Evolutionary conservation across 202 grass and related monocot species (phyloP).

Genomic region (Panicum hallii): DNA sequence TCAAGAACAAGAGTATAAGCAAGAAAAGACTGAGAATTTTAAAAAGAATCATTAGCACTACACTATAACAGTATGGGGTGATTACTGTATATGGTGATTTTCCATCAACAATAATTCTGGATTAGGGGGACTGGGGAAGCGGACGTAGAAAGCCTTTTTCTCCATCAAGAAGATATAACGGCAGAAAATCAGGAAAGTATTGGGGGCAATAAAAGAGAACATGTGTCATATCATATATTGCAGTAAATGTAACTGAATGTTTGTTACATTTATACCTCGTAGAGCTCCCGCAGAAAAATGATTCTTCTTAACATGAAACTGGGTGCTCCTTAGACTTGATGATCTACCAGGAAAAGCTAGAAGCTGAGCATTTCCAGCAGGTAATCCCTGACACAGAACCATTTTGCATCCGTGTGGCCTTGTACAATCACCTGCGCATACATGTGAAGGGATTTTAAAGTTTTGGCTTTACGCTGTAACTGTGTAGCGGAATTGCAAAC

Average conservation of each 20-base stretch:
- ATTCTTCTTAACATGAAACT: slow-evolving; percentile 10
- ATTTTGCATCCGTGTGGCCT: slow-evolving; percentile 34
- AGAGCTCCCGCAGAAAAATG: slow-evolving; percentile 30
- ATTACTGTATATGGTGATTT: no score
- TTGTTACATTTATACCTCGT: slow-evolving; percentile 34
- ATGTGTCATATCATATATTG: neutral
- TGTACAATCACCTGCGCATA: slow-evolving; percentile 27
- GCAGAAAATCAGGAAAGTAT: neutral
- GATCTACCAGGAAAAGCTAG: slow-evolving; percentile 54
- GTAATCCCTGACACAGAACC: slow-evolving; percentile 48
- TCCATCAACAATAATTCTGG: no score
- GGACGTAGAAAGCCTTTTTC: no score
- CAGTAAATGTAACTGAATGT: neutral
- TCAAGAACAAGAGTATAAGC: neutral
- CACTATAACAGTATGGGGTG: neutral
- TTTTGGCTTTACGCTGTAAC: neutral
- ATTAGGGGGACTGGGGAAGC: no score
- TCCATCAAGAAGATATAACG: neutral
- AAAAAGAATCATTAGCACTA: neutral
- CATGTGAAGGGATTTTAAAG: slow-evolving; percentile 25
- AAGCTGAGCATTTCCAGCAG: slow-evolving; percentile 50
- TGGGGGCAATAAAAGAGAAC: neutral
- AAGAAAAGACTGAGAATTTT: neutral
- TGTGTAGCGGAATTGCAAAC: neutral
- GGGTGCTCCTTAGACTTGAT: neutral